Conservation (phyloP, 169 alveolate genomes). For the Cryptosporidium meleagridis region DNA sequence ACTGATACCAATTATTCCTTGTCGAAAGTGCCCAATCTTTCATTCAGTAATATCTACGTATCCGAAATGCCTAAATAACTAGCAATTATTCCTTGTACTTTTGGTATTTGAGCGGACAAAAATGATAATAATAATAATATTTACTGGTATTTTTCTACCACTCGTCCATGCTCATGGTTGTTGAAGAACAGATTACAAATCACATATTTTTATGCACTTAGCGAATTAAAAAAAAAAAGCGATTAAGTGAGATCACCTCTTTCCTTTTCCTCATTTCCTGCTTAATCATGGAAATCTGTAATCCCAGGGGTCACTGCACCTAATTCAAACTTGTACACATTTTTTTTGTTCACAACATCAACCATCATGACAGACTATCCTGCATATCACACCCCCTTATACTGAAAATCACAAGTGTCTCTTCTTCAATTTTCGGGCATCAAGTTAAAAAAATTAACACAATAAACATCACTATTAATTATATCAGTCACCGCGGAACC, state of each 20-base stretch:
- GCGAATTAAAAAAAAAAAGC: slow-evolving; percentile 7
- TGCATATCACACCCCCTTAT: neutral
- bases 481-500: slow-evolving; percentile 15
- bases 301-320: neutral
- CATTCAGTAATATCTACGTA: slow-evolving; percentile 11
- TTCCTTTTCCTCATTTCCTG: slow-evolving; percentile 3
- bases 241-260: neutral
- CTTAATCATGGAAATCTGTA: slow-evolving; percentile 6
- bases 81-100: neutral
- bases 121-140: slow-evolving; percentile 6
- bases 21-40: neutral
- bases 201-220: slow-evolving; percentile 4
- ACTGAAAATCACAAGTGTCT: slow-evolving; percentile 1
- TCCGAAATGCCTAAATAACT: slow-evolving; percentile 17
- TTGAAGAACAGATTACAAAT: slow-evolving; percentile 1
- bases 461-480: slow-evolving; percentile 8
- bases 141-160: slow-evolving; percentile 4
- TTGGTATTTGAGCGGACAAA: slow-evolving; percentile 17
- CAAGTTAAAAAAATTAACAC: slow-evolving; percentile 13
- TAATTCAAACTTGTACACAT: slow-evolving; percentile 16
- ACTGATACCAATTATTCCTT: slow-evolving; percentile 12
- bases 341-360: neutral
- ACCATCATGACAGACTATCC: slow-evolving; percentile 12
- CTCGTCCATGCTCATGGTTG: slow-evolving; percentile 14
- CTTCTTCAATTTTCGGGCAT: slow-evolving; percentile 8